Evolutionary conservation across 1,284 basidiomycete genomes (phyloP), one percentile per base, ranked within the genome.

Genomic region (Ustilago curta): DNA sequence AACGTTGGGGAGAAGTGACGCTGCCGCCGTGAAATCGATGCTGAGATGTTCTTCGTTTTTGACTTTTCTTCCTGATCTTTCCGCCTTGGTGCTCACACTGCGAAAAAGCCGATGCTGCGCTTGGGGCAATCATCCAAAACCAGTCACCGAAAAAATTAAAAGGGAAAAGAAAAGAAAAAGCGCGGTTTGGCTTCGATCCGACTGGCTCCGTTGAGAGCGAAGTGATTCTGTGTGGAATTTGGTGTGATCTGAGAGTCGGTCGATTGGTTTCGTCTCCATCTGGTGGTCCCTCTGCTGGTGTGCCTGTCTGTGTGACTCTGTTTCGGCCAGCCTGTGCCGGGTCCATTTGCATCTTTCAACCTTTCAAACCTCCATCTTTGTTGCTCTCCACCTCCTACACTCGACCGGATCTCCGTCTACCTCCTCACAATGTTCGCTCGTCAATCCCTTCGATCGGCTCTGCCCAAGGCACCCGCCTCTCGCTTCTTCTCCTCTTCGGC

Each of bases 401-500:
- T 35, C 39, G 40, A 43, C 49, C 55, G 11, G 12, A n/a, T 14
- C 23, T 23, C 11, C 1, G 6, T 27, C 27, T 27, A 27, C 27
- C 27, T 5, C n/a, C n/a, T n/a, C n/a, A 29, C 27, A 12, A 83
- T 83, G 79, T 76, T 83, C 63, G 81, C 70, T 76, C 70, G 74
- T 65, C 74, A 76, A 70, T 59, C 74, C 58, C 59, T 80, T 39
- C 78, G 77, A 35, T 54, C 70, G 48, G 72, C 76, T 53, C 50
- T 58, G 49, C 62, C 69, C 44, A 48, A 60, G 64, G 65, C 64
- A 68, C 59, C 70, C 23, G 62, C 55, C 43, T 51, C 74, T 48
- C 90, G 92, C 80, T 87, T 89, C 70, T 95, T 95, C 88, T 93
- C 93, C 60, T 90, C 93, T 44, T 92, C 92, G 50, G 88, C 90